Evolutionary conservation across 2,329 filamentous ascomycete species (phyloP).

Genomic region (Biscogniauxia mediterranea): DNA sequence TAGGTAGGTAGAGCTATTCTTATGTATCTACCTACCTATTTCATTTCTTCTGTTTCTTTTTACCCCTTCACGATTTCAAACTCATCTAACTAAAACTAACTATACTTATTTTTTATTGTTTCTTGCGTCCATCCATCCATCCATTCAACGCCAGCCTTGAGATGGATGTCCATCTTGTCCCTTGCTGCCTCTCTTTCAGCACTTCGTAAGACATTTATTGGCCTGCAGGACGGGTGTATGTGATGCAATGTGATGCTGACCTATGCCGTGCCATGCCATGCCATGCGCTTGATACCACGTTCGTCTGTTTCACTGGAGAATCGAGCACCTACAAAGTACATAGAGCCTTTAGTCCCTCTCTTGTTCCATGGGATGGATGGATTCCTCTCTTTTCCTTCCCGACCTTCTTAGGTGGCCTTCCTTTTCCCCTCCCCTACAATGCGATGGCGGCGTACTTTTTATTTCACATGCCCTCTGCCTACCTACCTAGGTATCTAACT

Average conservation of each 20-base stretch:
- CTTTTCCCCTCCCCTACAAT: too few species aligned
- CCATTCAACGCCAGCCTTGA: background rate
- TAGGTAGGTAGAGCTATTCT: too few species aligned
- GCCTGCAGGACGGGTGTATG: background rate
- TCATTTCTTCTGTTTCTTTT: too few species aligned
- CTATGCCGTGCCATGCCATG: constrained; percentile 2
- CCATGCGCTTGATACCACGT: constrained; percentile 25
- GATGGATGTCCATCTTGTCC: background rate
- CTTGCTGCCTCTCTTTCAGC: background rate
- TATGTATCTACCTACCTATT: too few species aligned
- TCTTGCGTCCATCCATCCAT: background rate
- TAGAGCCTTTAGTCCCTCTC: background rate
- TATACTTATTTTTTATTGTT: background rate
- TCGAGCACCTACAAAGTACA: constrained; percentile 5
- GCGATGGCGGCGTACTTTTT: background rate
- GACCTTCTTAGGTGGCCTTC: background rate
- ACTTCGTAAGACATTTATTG: background rate
- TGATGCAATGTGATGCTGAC: background rate
- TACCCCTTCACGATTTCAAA: too few species aligned
- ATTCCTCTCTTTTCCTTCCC: background rate
- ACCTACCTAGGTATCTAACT: background rate
- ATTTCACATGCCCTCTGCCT: background rate
- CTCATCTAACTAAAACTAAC: too few species aligned
- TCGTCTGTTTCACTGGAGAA: constrained; percentile 24
- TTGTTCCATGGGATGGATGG: too few species aligned